Evolutionary conservation across 495 filamentous ascomycete genomes (phyloP).

Genomic region (Penicillium flavigenum): DNA sequence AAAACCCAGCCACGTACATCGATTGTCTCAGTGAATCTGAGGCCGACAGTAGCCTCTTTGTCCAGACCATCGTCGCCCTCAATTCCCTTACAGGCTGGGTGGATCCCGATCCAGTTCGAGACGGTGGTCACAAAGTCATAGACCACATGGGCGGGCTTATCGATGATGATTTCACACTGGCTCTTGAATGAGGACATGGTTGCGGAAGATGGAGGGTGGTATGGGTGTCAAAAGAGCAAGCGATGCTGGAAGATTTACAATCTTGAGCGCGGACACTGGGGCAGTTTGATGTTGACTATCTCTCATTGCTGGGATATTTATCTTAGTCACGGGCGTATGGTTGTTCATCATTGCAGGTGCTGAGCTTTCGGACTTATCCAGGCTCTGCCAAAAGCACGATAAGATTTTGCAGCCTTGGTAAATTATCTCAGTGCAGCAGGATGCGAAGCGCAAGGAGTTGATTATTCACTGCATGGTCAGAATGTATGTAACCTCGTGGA

Average conservation of each 20-base stretch:
- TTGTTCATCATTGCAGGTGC: too few species aligned
- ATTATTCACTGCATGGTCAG: too few species aligned
- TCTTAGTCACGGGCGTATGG: background rate
- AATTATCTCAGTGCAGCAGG: too few species aligned
- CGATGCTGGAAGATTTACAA: conserved; percentile 1
- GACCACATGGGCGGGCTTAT: conserved; percentile 2
- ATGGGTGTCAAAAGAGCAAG: conserved; percentile 1
- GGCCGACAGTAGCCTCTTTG: conserved; percentile 3
- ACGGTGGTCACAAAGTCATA: conserved; percentile 4
- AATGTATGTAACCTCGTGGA: too few species aligned
- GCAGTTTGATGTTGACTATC: conserved; percentile 3
- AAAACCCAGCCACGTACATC: conserved; percentile 2
- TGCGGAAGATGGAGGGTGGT: background rate
- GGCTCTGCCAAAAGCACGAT: too few species aligned
- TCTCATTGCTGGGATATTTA: conserved; percentile 1
- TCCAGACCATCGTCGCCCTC: conserved; percentile 2
- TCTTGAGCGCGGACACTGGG: background rate
- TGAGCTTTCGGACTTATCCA: too few species aligned
- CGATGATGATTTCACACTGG: conserved; percentile 3
- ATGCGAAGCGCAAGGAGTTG: too few species aligned
- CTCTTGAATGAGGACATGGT: conserved; percentile 4
- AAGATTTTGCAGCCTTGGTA: too few species aligned
- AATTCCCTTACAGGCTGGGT: conserved; percentile 4
- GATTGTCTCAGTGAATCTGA: conserved; percentile 2
- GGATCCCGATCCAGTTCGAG: conserved; percentile 3